Percentiles rank a stretch among this genome's conserved stretches.
These are phyloP conservation scores for Saccharomycopsis lassenensis DNA, from an alignment of 805 yeast species.

Conservation along the genomic window DNA sequence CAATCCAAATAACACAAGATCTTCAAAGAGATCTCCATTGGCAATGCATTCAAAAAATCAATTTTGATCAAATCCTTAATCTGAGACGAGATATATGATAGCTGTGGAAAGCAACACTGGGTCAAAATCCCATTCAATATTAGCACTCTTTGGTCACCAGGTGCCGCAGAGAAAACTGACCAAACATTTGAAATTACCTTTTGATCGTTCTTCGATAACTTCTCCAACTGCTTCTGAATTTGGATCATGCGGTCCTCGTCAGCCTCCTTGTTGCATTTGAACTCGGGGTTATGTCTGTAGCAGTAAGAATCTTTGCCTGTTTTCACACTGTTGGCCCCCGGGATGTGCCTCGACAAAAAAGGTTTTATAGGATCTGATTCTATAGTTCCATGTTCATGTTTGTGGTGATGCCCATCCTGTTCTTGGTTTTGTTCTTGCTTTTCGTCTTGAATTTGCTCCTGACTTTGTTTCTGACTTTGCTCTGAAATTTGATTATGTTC, in stretches of 20 bases:
- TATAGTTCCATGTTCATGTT: too few species aligned
- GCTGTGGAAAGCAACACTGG: constrained; percentile 92
- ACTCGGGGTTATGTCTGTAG: constrained; percentile 87
- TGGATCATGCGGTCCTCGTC: constrained; percentile 55
- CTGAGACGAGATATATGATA: constrained; percentile 75
- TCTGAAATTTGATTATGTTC: too few species aligned
- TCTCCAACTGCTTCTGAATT: constrained; percentile 47
- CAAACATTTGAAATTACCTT: constrained; percentile 74
- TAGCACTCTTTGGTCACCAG: constrained; percentile 54
- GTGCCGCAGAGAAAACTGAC: constrained; percentile 73
- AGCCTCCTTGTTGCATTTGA: constrained; percentile 57
- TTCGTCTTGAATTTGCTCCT: too few species aligned
- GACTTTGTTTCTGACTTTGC: too few species aligned
- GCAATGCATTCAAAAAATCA: constrained; percentile 78
- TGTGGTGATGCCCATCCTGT: too few species aligned
- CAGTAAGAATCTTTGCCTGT: constrained; percentile 48
- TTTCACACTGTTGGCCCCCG: constrained; percentile 21
- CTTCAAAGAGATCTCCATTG: constrained; percentile 75
- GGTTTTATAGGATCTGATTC: constrained; percentile 21
- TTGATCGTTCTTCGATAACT: constrained; percentile 58
- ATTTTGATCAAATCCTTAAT: constrained; percentile 71
- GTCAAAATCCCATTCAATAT: constrained; percentile 75
- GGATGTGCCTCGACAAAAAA: constrained; percentile 25
- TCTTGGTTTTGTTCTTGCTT: too few species aligned
- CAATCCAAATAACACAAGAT: constrained; percentile 86